Base-by-base conservation (phyloP, 73 alveolate genomes). In the Uronychia binucleata region DNA sequence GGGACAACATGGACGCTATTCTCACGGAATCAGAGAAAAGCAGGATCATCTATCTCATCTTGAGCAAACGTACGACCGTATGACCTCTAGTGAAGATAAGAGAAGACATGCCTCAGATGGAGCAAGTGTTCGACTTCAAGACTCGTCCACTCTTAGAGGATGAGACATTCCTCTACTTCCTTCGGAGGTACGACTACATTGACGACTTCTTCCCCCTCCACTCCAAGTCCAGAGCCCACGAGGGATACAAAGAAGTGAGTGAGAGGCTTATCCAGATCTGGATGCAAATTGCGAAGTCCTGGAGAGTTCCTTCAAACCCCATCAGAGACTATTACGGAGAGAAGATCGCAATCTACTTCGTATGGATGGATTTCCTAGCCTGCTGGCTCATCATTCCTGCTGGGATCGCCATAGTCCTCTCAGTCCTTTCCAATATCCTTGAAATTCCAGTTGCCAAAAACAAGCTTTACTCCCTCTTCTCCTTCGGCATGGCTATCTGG, bases 271-370 rank as follows among this genome's bases (percentile, higher is more conserved):
- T 46, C 19, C 5, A 85, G 26, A 34, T 74, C 33, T 27, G 81
- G 58, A 67, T 59, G 33, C 86, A 85, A 28, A 78, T 90, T 25
- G 33, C 81, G 13, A 74, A 85, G 32, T 1, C 34, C 31, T 85
- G 85, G 80, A 13, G 57, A 28, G 90, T 82, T n/a, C 96, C 96
- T 0, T 59, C 83, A 28, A 83, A 80, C 26, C 59, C 28, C 31
- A 84, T 94, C 30, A 75, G 97, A 78, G 96, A 89, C 77, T 94
- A 94, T 86, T 94, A 94, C 85, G 98, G 98, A 0, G 98, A 94
- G 84, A 89, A 91, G 81, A 91, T 94, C 75, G 98, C 98, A 27
- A 78, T 94, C n/a, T 94, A 94, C 78, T 94, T 92, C 86, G 82
- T 80, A 30, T 94, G 97, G 95, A 86, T 92, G 88, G 81, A 90